Evolutionary conservation across 2,329 filamentous ascomycete species (phyloP).

Genomic region (Neofusicoccum parvum): DNA sequence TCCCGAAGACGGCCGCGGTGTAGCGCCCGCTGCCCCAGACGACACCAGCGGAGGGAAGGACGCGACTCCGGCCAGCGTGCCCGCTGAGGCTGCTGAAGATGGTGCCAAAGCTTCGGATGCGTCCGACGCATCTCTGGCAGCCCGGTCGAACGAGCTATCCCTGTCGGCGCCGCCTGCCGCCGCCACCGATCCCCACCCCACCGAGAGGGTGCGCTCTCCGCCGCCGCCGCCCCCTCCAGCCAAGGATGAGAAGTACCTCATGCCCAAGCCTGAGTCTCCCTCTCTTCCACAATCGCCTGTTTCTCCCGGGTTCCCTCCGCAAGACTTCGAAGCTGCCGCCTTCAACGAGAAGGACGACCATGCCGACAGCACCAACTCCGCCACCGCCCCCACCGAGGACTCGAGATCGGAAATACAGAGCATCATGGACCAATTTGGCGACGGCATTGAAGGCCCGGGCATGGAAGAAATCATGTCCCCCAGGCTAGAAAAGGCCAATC

Average conservation of each 20-base stretch:
- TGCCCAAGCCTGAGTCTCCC: background rate
- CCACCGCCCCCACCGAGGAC: constrained; percentile 60
- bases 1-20: background rate
- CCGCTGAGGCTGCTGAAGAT: background rate
- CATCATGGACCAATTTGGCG: constrained; percentile 95
- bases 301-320: constrained; percentile 1
- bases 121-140: background rate
- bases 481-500: constrained; percentile 77
- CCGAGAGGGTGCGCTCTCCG: constrained; percentile 2
- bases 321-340: constrained; percentile 24
- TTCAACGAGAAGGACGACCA: constrained; percentile 30
- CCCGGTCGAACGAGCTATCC: background rate
- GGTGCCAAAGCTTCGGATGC: background rate
- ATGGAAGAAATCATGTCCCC: constrained; percentile 92
- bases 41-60: background rate
- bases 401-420: constrained; percentile 88
- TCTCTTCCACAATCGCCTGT: background rate
- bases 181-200: background rate
- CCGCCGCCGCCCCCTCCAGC: constrained; percentile 15
- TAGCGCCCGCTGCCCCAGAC: background rate
- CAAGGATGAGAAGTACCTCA: constrained; percentile 16
- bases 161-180: background rate
- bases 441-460: constrained; percentile 69
- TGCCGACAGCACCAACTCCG: constrained; percentile 32
- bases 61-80: constrained; percentile 20